These are phyloP conservation scores for Gastrodia elata DNA, from an alignment of 106 monocot genomes.

Conservation along the genomic window DNA sequence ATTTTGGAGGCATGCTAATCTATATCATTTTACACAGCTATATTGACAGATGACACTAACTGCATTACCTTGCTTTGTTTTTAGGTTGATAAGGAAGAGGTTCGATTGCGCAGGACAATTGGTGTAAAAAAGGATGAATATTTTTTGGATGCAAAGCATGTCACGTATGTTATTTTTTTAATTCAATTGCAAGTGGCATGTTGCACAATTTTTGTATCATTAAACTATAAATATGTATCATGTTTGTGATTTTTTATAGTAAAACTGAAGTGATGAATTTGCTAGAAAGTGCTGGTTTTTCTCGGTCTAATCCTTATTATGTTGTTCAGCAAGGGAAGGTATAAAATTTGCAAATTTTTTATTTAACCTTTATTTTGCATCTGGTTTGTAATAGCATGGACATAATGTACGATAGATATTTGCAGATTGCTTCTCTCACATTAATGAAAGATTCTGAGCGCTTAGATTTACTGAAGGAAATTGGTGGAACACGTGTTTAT, in stretches of 20 bases:
- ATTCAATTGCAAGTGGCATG: background rate
- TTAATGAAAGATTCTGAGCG: conserved; percentile 97
- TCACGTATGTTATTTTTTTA: conserved; percentile 43
- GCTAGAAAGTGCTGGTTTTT: conserved; percentile 98
- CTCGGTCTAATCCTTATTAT: conserved; percentile 98
- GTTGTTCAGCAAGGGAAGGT: conserved; percentile 99
- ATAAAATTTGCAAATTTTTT: background rate
- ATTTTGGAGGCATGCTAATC: background rate
- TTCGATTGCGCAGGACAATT: conserved; percentile 73
- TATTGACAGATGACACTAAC: background rate
- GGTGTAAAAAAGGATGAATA: conserved; percentile 96
- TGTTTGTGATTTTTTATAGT: conserved; percentile 24
- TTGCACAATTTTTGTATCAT: conserved; percentile 5
- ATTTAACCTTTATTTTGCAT: background rate
- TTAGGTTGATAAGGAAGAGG: conserved; percentile 96
- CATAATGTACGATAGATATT: conserved; percentile 3
- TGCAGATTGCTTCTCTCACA: conserved; percentile 88
- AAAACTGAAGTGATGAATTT: conserved; percentile 99
- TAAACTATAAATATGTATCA: background rate
- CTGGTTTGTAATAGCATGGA: background rate
- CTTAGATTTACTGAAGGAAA: conserved; percentile 91
- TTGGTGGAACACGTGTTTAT: conserved; percentile 94
- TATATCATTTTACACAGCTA: background rate
- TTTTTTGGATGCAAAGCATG: conserved; percentile 95
- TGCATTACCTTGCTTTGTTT: background rate